Conservation (phyloP, 371 early-diverging fungal genomes). For the Lichtheimia ornata region DNA sequence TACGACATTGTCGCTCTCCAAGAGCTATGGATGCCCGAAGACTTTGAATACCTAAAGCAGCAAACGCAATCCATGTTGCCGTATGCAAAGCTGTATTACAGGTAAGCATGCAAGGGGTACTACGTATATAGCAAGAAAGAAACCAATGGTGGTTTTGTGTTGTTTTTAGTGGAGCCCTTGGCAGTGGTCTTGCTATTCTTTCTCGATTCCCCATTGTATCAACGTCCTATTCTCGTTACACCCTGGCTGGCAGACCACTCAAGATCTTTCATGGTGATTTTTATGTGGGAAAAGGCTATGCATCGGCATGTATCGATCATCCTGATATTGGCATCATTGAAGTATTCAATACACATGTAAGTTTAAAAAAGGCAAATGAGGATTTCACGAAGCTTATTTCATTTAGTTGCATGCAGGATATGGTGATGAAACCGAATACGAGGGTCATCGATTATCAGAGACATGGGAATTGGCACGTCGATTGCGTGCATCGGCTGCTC, state of each 20-base stretch:
- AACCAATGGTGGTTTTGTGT: background rate
- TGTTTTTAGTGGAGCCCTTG: slow-evolving; percentile 55
- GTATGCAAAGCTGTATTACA: slow-evolving; percentile 49
- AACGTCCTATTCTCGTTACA: slow-evolving; percentile 46
- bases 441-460: slow-evolving; percentile 57
- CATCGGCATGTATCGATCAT: slow-evolving; percentile 51
- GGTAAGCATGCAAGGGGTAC: slow-evolving; percentile 26
- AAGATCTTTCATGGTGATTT: slow-evolving; percentile 64
- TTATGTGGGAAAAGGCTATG: slow-evolving; percentile 65
- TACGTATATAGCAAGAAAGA: background rate
- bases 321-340: slow-evolving; percentile 60
- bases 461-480: slow-evolving; percentile 59
- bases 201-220: slow-evolving; percentile 54
- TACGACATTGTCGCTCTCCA: slow-evolving; percentile 66
- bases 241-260: slow-evolving; percentile 58
- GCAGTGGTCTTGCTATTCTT: slow-evolving; percentile 59
- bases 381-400: background rate
- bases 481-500: slow-evolving; percentile 44
- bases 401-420: slow-evolving; percentile 61
- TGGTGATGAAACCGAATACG: slow-evolving; percentile 44
- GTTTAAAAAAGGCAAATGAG: background rate
- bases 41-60: slow-evolving; percentile 46
- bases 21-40: slow-evolving; percentile 62
- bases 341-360: slow-evolving; percentile 68
- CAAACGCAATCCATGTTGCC: slow-evolving; percentile 35